Percentiles rank a stretch among this genome's conserved stretches.
Conservation (phyloP, 2,329 filamentous ascomycete genomes). For the Stagonosporopsis chrysanthemi region DNA sequence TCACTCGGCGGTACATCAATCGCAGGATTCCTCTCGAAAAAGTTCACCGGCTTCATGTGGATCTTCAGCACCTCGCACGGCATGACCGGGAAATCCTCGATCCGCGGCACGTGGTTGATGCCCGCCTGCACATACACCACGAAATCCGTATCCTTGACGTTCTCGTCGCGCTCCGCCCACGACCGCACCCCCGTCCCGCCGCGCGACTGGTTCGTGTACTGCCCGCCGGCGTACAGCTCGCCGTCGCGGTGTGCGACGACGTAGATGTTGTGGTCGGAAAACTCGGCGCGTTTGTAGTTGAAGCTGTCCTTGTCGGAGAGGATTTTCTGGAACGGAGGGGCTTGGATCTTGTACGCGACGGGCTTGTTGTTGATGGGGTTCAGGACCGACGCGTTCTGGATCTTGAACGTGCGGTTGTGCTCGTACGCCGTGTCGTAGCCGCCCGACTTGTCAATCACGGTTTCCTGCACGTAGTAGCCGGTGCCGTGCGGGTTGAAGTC, state of each 20-base stretch:
- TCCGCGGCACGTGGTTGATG: conserved; percentile 63
- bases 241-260: conserved; percentile 65
- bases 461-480: conserved; percentile 58
- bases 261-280: conserved; percentile 66
- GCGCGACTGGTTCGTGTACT: conserved; percentile 67
- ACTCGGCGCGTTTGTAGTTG: conserved; percentile 66
- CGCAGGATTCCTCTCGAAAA: conserved; percentile 66
- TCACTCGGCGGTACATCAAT: conserved; percentile 64
- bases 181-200: conserved; percentile 57
- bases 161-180: conserved; percentile 61
- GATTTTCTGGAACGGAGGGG: conserved; percentile 60
- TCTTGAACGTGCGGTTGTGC: conserved; percentile 58
- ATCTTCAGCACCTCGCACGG: conserved; percentile 65
- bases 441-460: conserved; percentile 56
- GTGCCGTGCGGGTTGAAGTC: conserved; percentile 64
- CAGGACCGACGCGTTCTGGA: conserved; percentile 54
- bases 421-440: conserved; percentile 59
- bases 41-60: conserved; percentile 66
- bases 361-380: conserved; percentile 59
- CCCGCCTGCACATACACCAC: conserved; percentile 66
- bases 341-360: conserved; percentile 60
- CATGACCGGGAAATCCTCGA: conserved; percentile 68
- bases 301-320: conserved; percentile 61
- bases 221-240: conserved; percentile 66
- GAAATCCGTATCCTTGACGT: conserved; percentile 63